phyloP scores from a whole-genome alignment of 768 basidiomycete species.

The Termitomyces sp. region DNA sequence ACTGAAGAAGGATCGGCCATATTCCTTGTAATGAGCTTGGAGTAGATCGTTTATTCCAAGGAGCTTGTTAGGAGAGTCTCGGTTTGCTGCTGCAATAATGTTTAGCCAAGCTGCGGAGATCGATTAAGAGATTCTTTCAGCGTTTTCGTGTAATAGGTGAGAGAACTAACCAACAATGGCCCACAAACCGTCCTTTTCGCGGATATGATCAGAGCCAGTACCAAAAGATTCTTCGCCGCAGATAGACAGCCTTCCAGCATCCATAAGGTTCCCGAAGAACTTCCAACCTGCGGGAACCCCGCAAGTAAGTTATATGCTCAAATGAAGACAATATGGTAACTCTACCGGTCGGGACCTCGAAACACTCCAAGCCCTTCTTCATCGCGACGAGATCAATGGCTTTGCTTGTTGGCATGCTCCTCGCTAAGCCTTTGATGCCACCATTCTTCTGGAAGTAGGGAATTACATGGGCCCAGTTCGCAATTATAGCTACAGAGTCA shows the following conservation, averaged over 20 bases:
- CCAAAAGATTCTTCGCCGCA: constrained; percentile 99
- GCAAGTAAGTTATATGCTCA: neutral
- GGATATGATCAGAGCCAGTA: constrained; percentile 99
- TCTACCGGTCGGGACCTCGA: constrained; percentile 93
- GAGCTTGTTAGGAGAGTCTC: constrained; percentile 65
- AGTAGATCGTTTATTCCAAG: constrained; percentile 91
- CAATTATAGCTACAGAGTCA: constrained; percentile 98
- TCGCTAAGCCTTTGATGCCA: constrained; percentile 92
- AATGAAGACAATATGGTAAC: neutral
- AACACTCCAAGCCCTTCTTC: constrained; percentile 87
- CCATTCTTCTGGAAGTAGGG: constrained; percentile 87
- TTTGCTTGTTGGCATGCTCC: constrained; percentile 96
- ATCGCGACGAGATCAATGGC: constrained; percentile 96
- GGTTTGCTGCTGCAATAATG: constrained; percentile 89
- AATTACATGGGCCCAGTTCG: constrained; percentile 90
- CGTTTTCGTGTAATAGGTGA: neutral
- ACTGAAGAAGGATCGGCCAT: constrained; percentile 98
- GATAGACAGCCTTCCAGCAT: constrained; percentile 94
- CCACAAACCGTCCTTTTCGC: constrained; percentile 99
- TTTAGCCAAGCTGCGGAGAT: constrained; percentile 82
- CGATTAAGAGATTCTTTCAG: neutral
- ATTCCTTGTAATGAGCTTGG: constrained; percentile 80
- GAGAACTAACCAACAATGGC: constrained; percentile 72
- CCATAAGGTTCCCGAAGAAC: constrained; percentile 99
- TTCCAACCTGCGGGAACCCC: constrained; percentile 74